Percentiles rank a stretch among this genome's conserved stretches.
Evolutionary conservation across 1,139 yeast species (phyloP).

Genomic region (Protomyces arabidopsidicola): DNA sequence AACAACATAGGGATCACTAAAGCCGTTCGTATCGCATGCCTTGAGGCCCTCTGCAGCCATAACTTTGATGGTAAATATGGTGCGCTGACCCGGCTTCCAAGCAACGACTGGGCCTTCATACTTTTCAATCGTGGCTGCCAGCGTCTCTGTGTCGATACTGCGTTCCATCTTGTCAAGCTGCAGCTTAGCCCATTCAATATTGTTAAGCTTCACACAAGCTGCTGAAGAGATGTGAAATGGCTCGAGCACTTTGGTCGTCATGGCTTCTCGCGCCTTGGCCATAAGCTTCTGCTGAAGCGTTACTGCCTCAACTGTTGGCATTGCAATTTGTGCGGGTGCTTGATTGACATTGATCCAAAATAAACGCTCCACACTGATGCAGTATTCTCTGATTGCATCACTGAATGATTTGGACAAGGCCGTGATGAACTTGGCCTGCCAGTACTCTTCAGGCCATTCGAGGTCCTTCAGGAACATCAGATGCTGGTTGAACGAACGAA

Average conservation of each 20-base stretch:
- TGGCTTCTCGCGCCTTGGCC: constrained; percentile 45
- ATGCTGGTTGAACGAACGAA: constrained; percentile 58
- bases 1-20: constrained; percentile 61
- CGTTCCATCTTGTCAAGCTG: constrained; percentile 60
- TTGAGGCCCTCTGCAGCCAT: constrained; percentile 67
- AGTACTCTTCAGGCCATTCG: constrained; percentile 60
- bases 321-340: constrained; percentile 36
- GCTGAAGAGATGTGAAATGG: constrained; percentile 54
- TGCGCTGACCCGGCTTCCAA: constrained; percentile 38
- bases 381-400: constrained; percentile 55
- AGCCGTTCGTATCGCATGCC: constrained; percentile 50
- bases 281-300: constrained; percentile 41
- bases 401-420: constrained; percentile 57
- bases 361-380: constrained; percentile 46
- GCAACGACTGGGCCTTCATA: constrained; percentile 33
- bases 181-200: constrained; percentile 58
- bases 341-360: constrained; percentile 46
- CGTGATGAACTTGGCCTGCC: constrained; percentile 58
- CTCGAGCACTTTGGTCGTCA: constrained; percentile 45
- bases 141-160: constrained; percentile 56
- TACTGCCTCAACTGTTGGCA: constrained; percentile 33
- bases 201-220: constrained; percentile 73
- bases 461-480: constrained; percentile 52
- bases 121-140: constrained; percentile 48
- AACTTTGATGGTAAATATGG: constrained; percentile 58